Evolutionary conservation across 208 protist genomes (phyloP).

Genomic region (Wallacemonas sp.): DNA sequence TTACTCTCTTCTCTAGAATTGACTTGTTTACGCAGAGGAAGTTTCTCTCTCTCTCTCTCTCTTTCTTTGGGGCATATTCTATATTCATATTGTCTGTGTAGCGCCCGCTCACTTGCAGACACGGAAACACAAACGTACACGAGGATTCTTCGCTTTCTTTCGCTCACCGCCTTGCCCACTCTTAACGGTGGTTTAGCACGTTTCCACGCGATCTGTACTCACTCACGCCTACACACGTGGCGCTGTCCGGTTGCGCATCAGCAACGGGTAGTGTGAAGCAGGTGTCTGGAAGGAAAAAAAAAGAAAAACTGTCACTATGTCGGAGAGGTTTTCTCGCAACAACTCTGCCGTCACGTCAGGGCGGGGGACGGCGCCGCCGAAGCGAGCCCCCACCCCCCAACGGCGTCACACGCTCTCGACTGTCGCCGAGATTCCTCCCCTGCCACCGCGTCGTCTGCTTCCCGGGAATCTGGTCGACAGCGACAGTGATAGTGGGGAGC

Average conservation of each 20-base stretch:
- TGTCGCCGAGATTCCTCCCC: background rate
- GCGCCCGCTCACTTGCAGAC: no score
- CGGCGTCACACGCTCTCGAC: slow-evolving; percentile 5
- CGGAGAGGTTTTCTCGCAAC: background rate
- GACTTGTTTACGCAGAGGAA: background rate
- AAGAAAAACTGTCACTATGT: no score
- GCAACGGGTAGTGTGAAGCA: no score
- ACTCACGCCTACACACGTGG: no score
- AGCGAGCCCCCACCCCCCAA: slow-evolving; percentile 1
- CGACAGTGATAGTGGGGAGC: background rate
- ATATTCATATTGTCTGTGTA: no score
- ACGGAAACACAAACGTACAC: no score
- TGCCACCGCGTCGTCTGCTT: background rate
- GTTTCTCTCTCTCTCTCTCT: background rate
- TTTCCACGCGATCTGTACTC: no score
- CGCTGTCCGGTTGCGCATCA: no score
- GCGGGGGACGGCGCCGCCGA: background rate
- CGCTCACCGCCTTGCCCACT: no score
- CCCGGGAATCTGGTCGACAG: background rate
- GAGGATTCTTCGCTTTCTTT: no score
- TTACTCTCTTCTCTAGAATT: background rate
- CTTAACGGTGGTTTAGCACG: no score
- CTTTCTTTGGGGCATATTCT: background rate
- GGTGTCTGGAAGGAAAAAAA: no score
- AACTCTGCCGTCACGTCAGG: background rate